Evolutionary conservation across 495 filamentous ascomycete species (phyloP).

Genomic region (Glarea lozoyensis): DNA sequence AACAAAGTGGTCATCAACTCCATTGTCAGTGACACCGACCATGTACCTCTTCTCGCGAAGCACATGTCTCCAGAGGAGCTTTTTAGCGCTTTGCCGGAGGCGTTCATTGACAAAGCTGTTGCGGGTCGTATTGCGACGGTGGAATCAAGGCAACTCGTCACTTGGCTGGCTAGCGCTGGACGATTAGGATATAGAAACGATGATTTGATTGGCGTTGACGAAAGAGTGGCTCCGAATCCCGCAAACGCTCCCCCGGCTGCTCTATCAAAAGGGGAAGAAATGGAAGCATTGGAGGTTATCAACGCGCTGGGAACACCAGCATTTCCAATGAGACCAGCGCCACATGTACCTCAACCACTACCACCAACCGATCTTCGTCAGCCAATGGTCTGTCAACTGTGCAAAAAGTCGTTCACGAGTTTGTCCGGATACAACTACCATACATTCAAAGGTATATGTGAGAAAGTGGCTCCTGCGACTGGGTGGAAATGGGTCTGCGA

Average conservation of each 20-base stretch:
- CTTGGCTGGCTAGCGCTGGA: slow-evolving; percentile 9
- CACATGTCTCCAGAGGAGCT: background rate
- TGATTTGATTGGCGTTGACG: slow-evolving; percentile 14
- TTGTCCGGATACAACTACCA: slow-evolving; percentile 9
- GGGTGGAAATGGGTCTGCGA: slow-evolving; percentile 4
- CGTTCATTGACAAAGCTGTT: slow-evolving; percentile 4
- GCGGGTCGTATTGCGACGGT: slow-evolving; percentile 1
- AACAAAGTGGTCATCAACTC: slow-evolving; percentile 2
- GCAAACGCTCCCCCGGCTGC: background rate
- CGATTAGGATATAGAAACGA: slow-evolving; percentile 14
- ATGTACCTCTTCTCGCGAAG: too few species aligned
- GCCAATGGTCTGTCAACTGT: slow-evolving; percentile 3
- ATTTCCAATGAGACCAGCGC: too few species aligned
- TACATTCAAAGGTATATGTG: slow-evolving; percentile 10
- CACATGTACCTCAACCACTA: background rate
- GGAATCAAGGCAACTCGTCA: slow-evolving; percentile 7
- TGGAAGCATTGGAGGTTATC: too few species aligned
- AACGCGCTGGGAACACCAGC: too few species aligned
- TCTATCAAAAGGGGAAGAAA: background rate
- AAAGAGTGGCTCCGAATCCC: slow-evolving; percentile 7
- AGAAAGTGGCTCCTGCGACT: background rate
- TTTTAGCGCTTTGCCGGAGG: background rate
- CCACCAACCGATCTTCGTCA: background rate
- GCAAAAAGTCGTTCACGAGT: background rate
- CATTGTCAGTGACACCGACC: slow-evolving; percentile 1